phyloP scores from a whole-genome alignment of 2,329 filamentous ascomycete genomes.

The Septoria petroselini region DNA sequence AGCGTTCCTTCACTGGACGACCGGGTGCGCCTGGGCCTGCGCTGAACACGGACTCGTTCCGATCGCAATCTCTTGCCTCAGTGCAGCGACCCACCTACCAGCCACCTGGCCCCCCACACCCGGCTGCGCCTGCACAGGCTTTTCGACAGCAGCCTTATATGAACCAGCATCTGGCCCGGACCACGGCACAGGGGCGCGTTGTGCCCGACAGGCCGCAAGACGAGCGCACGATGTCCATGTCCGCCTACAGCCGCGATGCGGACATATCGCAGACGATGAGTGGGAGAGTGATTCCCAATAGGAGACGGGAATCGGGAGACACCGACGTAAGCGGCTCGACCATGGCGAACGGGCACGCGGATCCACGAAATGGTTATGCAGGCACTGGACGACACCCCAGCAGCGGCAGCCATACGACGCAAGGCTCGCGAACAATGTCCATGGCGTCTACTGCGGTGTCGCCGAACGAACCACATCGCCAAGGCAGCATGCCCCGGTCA shows the following conservation, averaged over 20 bases:
- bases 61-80: slow-evolving; percentile 88
- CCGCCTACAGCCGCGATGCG: slow-evolving; percentile 70
- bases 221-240: slow-evolving; percentile 95
- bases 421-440: slow-evolving; percentile 71
- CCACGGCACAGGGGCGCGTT: slow-evolving; percentile 84
- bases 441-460: slow-evolving; percentile 82
- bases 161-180: slow-evolving; percentile 61
- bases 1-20: slow-evolving; percentile 36
- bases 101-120: slow-evolving; percentile 57
- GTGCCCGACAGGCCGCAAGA: slow-evolving; percentile 82
- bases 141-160: slow-evolving; percentile 77
- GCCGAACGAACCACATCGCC: slow-evolving; percentile 30
- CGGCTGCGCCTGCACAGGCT: slow-evolving; percentile 63
- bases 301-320: slow-evolving; percentile 57
- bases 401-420: slow-evolving; percentile 38
- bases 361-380: slow-evolving; percentile 26
- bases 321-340: slow-evolving; percentile 27
- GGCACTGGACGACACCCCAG: slow-evolving; percentile 30
- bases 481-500: slow-evolving; percentile 34
- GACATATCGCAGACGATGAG: slow-evolving; percentile 87
- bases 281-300: slow-evolving; percentile 82
- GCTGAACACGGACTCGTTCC: slow-evolving; percentile 78
- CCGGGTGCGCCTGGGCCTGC: slow-evolving; percentile 51
- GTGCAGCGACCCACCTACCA: slow-evolving; percentile 71
- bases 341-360: slow-evolving; percentile 34